Percentiles rank a stretch among this genome's conserved stretches.
phyloP scores from a whole-genome alignment of 805 yeast species.

The Candida montana region DNA sequence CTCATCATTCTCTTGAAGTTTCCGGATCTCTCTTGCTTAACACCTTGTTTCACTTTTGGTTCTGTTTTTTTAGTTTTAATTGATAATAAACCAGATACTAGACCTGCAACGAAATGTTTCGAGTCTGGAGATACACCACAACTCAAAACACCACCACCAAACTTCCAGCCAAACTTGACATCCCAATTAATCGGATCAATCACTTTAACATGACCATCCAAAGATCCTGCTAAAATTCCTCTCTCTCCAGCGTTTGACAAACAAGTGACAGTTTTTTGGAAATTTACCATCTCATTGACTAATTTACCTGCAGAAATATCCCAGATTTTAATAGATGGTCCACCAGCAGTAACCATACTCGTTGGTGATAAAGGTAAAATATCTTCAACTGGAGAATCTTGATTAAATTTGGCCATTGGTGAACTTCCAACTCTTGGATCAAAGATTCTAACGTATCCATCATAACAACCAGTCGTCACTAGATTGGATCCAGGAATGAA shows the following conservation, averaged over 20 bases:
- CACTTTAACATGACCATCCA: slow-evolving; percentile 96
- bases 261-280: slow-evolving; percentile 90
- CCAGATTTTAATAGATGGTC: slow-evolving; percentile 84
- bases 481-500: slow-evolving; percentile 78
- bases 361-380: slow-evolving; percentile 72
- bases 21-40: slow-evolving; percentile 46
- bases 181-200: slow-evolving; percentile 80
- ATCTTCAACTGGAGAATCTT: slow-evolving; percentile 80
- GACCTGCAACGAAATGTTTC: slow-evolving; percentile 88
- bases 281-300: slow-evolving; percentile 70
- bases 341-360: slow-evolving; percentile 69
- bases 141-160: slow-evolving; percentile 86
- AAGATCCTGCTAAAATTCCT: slow-evolving; percentile 87
- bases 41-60: slow-evolving; percentile 48
- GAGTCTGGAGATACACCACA: slow-evolving; percentile 85
- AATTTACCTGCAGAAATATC: slow-evolving; percentile 76
- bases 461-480: slow-evolving; percentile 92
- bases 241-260: slow-evolving; percentile 59
- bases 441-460: slow-evolving; percentile 76
- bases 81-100: slow-evolving; percentile 82
- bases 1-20: slow-evolving; percentile 79
- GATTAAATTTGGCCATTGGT: slow-evolving; percentile 63
- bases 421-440: slow-evolving; percentile 63
- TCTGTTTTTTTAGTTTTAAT: slow-evolving; percentile 81
- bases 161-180: slow-evolving; percentile 96